Percentiles rank a stretch among this genome's conserved stretches.
Evolutionary conservation across 495 filamentous ascomycete species (phyloP).

Genomic region (Podospora anserina): DNA sequence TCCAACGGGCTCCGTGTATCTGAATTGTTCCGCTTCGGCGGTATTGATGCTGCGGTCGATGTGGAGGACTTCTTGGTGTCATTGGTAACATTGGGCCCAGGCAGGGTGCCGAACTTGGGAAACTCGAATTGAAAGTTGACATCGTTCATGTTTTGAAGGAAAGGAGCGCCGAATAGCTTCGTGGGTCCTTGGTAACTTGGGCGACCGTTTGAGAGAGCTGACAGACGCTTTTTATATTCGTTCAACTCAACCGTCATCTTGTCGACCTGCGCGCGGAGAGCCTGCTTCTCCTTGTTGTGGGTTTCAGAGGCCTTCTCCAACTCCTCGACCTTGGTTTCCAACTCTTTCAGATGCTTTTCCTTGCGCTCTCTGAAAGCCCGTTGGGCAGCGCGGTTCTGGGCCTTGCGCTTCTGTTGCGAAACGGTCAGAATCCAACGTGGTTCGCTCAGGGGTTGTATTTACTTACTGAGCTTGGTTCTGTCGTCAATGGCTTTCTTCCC

Average conservation of each 20-base stretch:
- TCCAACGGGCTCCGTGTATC: constrained; percentile 33
- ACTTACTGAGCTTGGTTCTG: constrained; percentile 92
- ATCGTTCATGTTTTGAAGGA: constrained; percentile 65
- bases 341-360: constrained; percentile 93
- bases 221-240: constrained; percentile 85
- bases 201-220: constrained; percentile 49
- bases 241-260: constrained; percentile 79
- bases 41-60: constrained; percentile 21
- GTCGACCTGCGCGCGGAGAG: constrained; percentile 81
- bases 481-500: constrained; percentile 90
- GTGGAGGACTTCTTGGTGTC: constrained; percentile 27
- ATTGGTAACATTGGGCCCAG: constrained; percentile 59
- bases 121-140: constrained; percentile 85
- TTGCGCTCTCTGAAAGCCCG: constrained; percentile 96
- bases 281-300: constrained; percentile 79
- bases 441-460: constrained; percentile 6
- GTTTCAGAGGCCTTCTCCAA: constrained; percentile 83
- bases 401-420: constrained; percentile 84
- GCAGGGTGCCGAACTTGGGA: constrained; percentile 79
- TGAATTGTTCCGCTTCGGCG: constrained; percentile 25
- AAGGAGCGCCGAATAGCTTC: constrained; percentile 40
- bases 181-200: constrained; percentile 23
- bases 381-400: constrained; percentile 95
- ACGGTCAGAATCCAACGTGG: constrained; percentile 41
- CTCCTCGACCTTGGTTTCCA: constrained; percentile 91